A percentile compares a stretch with the other conserved stretches of the same genome.
phyloP scores from a whole-genome alignment of 1,139 yeast species.

The Pichia sp. region DNA sequence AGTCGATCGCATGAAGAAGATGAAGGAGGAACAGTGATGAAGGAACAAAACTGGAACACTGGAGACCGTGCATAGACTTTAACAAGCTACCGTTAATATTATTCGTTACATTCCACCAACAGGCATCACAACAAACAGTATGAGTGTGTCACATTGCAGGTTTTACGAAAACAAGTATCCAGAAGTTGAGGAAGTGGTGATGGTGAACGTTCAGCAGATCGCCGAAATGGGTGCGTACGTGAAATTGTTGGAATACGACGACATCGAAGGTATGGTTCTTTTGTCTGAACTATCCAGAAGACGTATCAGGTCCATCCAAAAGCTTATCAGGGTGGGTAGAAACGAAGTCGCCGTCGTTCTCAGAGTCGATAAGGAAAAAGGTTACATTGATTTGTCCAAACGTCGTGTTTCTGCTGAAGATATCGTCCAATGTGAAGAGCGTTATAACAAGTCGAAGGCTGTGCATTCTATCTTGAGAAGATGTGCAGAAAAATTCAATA shows the following conservation, averaged over 20 bases:
- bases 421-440: slow-evolving; percentile 94
- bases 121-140: slow-evolving; percentile 30
- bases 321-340: slow-evolving; percentile 95
- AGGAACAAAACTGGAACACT: not conserved
- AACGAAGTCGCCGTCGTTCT: slow-evolving; percentile 98
- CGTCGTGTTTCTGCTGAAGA: slow-evolving; percentile 99
- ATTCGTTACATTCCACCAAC: slow-evolving; percentile 27
- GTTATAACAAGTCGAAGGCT: slow-evolving; percentile 94
- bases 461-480: slow-evolving; percentile 96
- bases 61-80: too few species aligned
- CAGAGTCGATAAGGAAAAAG: slow-evolving; percentile 98
- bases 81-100: too few species aligned
- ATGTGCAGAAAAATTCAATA: slow-evolving; percentile 94
- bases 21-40: not conserved
- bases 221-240: slow-evolving; percentile 99
- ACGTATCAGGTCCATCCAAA: slow-evolving; percentile 97
- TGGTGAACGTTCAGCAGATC: slow-evolving; percentile 97
- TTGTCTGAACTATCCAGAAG: slow-evolving; percentile 95
- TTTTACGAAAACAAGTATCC: slow-evolving; percentile 98
- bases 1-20: not conserved
- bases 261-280: slow-evolving; percentile 97
- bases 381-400: slow-evolving; percentile 94
- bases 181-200: slow-evolving; percentile 96
- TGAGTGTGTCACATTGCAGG: slow-evolving; percentile 92
- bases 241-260: slow-evolving; percentile 91